These are phyloP conservation scores for Colletotrichum eremochloae DNA, from an alignment of 2,329 filamentous ascomycete species.

Conservation along the genomic window DNA sequence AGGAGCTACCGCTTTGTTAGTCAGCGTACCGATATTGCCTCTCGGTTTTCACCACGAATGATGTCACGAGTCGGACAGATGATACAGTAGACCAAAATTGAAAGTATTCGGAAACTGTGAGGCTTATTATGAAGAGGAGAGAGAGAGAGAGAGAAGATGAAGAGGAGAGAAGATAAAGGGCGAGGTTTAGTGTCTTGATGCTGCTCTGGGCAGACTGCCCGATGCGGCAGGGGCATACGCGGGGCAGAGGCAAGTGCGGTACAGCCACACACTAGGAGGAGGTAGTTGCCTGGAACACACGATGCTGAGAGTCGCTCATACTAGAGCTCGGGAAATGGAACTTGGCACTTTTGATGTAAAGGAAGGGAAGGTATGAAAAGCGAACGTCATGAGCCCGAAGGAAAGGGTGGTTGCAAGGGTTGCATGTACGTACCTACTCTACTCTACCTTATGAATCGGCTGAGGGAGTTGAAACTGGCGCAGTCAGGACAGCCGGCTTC, in stretches of 20 bases:
- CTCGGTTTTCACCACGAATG: not conserved
- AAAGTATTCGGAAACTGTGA: not conserved
- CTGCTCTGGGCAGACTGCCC: not conserved
- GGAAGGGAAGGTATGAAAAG: not conserved
- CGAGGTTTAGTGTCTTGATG: not conserved
- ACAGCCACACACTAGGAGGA: slow-evolving; percentile 1
- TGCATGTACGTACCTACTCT: no score
- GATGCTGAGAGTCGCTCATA: not conserved
- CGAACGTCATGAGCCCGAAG: not conserved
- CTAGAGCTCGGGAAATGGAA: not conserved
- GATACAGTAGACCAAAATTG: not conserved
- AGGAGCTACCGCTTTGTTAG: slow-evolving; percentile 10
- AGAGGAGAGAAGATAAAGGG: not conserved
- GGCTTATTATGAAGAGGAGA: not conserved
- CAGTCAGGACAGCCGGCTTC: not conserved
- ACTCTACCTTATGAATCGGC: not conserved
- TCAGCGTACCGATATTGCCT: slow-evolving; percentile 4
- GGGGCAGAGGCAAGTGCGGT: slow-evolving; percentile 3
- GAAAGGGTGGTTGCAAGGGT: not conserved
- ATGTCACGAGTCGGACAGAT: not conserved
- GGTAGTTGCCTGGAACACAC: not conserved
- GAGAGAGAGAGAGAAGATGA: no score
- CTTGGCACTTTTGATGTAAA: not conserved
- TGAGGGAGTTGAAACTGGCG: not conserved
- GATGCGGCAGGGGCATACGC: not conserved